A percentile compares a stretch with the other conserved stretches of the same genome.
phyloP scores from a whole-genome alignment of 768 basidiomycete genomes.

The Vishniacozyma victoriae region DNA sequence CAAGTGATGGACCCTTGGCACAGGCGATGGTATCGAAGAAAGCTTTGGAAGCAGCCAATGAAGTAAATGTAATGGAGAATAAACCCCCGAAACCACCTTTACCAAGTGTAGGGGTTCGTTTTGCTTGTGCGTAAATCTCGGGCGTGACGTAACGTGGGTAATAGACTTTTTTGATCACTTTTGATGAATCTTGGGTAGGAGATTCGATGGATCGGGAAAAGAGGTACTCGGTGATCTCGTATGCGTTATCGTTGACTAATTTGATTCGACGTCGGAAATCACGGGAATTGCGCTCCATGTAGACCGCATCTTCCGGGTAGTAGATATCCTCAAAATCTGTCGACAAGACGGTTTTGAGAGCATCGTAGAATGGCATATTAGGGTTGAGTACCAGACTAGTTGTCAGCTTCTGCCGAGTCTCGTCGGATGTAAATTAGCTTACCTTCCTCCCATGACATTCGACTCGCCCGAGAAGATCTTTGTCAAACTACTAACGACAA shows the following conservation, averaged over 20 bases:
- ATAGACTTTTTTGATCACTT: constrained; percentile 72
- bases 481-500: constrained; percentile 83
- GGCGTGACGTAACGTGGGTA: constrained; percentile 80
- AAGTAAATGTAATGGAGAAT: constrained; percentile 79
- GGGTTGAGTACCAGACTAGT: constrained; percentile 82
- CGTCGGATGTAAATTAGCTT: constrained; percentile 30
- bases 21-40: constrained; percentile 81
- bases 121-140: constrained; percentile 61
- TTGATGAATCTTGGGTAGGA: constrained; percentile 16
- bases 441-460: constrained; percentile 99
- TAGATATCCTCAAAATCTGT: constrained; percentile 73
- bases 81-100: constrained; percentile 74
- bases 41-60: constrained; percentile 59
- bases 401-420: background rate
- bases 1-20: constrained; percentile 73
- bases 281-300: constrained; percentile 96
- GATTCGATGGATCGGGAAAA: constrained; percentile 51
- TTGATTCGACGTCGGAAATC: constrained; percentile 73
- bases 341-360: constrained; percentile 59
- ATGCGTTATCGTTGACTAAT: constrained; percentile 73
- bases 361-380: constrained; percentile 59
- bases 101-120: constrained; percentile 52
- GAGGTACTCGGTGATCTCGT: constrained; percentile 74
- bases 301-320: constrained; percentile 86
- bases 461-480: constrained; percentile 92